Conservation (phyloP, 2,329 filamentous ascomycete genomes). For the Thyridium curvatum region DNA sequence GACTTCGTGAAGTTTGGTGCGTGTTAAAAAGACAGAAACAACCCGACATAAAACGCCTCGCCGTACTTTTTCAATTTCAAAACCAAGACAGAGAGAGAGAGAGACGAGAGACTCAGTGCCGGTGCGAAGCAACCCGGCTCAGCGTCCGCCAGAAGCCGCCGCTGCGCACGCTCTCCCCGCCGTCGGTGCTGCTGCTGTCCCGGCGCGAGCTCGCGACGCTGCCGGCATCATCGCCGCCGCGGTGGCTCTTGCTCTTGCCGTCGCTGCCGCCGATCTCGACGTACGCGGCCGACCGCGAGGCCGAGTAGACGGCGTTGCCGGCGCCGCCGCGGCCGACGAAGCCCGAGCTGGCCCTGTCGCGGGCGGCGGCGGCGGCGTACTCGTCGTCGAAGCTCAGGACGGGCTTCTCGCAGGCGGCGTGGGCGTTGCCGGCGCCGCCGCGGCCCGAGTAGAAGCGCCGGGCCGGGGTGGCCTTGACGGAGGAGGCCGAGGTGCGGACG, state of each 20-base stretch:
- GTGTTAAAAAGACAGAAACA: too few relatives aligned
- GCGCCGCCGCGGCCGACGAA: constrained; percentile 60
- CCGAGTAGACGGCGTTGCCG: constrained; percentile 42
- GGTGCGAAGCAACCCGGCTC: constrained; percentile 11
- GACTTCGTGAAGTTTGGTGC: not conserved
- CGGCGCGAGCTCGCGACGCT: constrained; percentile 15
- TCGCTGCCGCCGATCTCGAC: too few relatives aligned
- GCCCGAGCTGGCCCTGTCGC: constrained; percentile 46
- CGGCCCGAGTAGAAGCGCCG: constrained; percentile 57
- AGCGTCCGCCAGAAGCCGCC: constrained; percentile 32
- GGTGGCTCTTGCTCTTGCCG: constrained; percentile 5
- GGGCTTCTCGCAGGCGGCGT: constrained; percentile 42
- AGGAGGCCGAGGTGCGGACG: constrained; percentile 35
- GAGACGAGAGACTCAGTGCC: too few relatives aligned
- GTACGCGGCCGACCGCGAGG: constrained; percentile 1
- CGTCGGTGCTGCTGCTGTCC: constrained; percentile 4
- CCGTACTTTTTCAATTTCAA: not conserved
- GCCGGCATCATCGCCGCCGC: constrained; percentile 23
- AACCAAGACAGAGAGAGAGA: not conserved
- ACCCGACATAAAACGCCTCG: too few relatives aligned
- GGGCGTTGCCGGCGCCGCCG: constrained; percentile 62
- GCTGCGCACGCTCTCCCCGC: constrained; percentile 5
- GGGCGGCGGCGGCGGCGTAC: constrained; percentile 46
- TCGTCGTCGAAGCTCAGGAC: constrained; percentile 64
- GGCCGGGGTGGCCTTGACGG: constrained; percentile 25